These are phyloP conservation scores for Leccinum huronense DNA, from an alignment of 1,284 basidiomycete genomes.

Conservation along the genomic window DNA sequence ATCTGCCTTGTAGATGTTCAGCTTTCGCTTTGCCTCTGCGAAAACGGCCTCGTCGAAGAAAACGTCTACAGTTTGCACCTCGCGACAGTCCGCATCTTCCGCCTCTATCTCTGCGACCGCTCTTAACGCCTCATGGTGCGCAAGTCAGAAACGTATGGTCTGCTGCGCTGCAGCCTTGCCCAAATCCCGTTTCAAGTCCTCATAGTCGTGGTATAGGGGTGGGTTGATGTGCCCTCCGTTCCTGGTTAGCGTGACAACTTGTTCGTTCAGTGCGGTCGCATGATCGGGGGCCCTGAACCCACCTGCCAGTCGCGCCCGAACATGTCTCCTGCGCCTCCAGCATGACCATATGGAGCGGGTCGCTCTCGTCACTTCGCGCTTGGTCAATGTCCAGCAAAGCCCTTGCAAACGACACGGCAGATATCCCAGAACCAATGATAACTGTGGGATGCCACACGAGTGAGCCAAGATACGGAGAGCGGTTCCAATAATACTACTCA, in stretches of 20 bases:
- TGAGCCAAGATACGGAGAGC: neutral
- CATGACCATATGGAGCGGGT: constrained; percentile 41
- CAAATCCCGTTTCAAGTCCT: constrained; percentile 44
- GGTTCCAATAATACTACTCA: constrained; percentile 12
- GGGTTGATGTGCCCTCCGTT: constrained; percentile 74
- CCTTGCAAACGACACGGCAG: constrained; percentile 45
- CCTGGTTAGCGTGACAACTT: constrained; percentile 33
- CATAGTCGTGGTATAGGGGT: constrained; percentile 59
- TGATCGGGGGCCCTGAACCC: constrained; percentile 14
- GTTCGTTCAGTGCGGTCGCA: neutral
- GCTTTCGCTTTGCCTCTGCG: constrained; percentile 39
- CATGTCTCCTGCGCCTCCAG: constrained; percentile 51
- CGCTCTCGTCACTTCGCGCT: constrained; percentile 13
- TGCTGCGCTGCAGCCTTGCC: constrained; percentile 50
- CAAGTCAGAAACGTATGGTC: constrained; percentile 59
- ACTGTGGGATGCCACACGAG: constrained; percentile 24
- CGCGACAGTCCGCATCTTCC: constrained; percentile 45
- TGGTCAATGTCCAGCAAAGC: constrained; percentile 37
- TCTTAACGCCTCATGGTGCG: constrained; percentile 52
- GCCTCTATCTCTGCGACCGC: constrained; percentile 47
- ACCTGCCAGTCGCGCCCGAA: constrained; percentile 53
- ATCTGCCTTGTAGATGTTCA: constrained; percentile 44
- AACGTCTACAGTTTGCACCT: constrained; percentile 52
- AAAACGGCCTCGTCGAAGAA: constrained; percentile 41
- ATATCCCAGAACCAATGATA: constrained; percentile 52